Conservation (phyloP, 2,329 filamentous ascomycete genomes). For the Nectriaceae sp. region DNA sequence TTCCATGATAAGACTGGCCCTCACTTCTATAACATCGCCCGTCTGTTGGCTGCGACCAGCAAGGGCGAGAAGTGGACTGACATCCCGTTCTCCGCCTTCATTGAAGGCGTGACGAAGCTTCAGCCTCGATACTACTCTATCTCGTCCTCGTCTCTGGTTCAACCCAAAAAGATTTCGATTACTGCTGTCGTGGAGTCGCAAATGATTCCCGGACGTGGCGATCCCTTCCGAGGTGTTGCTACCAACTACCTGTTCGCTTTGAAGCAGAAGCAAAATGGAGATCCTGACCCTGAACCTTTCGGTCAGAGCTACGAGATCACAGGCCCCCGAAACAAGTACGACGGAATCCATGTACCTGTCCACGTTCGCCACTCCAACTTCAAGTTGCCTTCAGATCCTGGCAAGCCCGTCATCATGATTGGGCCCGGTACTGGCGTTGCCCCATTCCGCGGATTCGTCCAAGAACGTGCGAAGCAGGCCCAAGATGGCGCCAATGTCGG, state of each 20-base stretch:
- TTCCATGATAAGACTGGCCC: conserved; percentile 84
- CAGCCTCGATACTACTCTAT: conserved; percentile 99
- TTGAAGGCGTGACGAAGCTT: conserved; percentile 91
- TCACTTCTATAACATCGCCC: conserved; percentile 86
- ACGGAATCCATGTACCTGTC: conserved; percentile 91
- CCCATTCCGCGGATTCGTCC: conserved; percentile 92
- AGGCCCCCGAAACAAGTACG: conserved; percentile 95
- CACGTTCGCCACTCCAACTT: conserved; percentile 99
- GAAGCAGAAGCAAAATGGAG: conserved; percentile 95
- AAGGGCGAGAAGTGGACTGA: conserved; percentile 77
- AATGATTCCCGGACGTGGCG: conserved; percentile 73
- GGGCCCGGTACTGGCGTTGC: conserved; percentile 96
- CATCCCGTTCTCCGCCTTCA: conserved; percentile 90
- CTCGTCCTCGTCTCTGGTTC: conserved; percentile 91
- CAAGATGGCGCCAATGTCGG: conserved; percentile 81
- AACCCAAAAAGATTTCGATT: conserved; percentile 92
- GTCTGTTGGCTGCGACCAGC: conserved; percentile 73
- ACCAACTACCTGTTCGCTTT: conserved; percentile 95
- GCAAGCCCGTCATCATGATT: conserved; percentile 93
- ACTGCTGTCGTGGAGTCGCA: conserved; percentile 92
- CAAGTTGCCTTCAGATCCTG: conserved; percentile 93
- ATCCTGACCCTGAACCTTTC: conserved; percentile 77
- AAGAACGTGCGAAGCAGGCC: conserved; percentile 85
- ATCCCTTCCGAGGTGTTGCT: conserved; percentile 87
- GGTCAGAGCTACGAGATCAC: conserved; percentile 83